Evolutionary conservation across 1,284 basidiomycete species (phyloP).

Genomic region (Ceratobasidium sp.): DNA sequence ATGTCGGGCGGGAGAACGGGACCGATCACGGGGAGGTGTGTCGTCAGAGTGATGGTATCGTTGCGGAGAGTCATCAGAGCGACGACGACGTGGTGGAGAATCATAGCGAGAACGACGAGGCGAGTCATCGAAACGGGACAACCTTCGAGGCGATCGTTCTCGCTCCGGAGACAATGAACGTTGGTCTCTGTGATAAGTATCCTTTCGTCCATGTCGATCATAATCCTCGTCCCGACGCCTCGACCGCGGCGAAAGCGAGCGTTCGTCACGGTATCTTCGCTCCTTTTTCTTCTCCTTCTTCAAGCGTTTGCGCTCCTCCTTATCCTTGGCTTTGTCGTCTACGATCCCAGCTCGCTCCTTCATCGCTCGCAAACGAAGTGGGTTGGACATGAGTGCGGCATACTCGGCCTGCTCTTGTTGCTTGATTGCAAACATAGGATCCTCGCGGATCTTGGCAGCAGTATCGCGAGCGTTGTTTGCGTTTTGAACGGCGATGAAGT

Average conservation of each 20-base stretch:
- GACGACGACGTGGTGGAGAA: constrained; percentile 22
- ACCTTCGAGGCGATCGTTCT: constrained; percentile 44
- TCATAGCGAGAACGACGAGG: constrained; percentile 37
- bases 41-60: constrained; percentile 42
- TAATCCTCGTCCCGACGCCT: constrained; percentile 46
- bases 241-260: constrained; percentile 40
- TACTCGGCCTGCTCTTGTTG: constrained; percentile 96
- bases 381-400: constrained; percentile 89
- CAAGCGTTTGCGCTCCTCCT: constrained; percentile 66
- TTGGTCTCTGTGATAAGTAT: constrained; percentile 7
- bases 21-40: constrained; percentile 47
- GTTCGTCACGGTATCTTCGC: constrained; percentile 43
- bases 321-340: constrained; percentile 68
- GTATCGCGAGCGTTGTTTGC: constrained; percentile 92
- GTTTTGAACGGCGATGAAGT: constrained; percentile 91
- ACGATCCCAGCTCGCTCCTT: constrained; percentile 80
- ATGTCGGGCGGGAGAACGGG: constrained; percentile 54
- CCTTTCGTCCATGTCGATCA: constrained; percentile 32
- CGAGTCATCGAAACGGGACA: constrained; percentile 27
- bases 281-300: constrained; percentile 67
- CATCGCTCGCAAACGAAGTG: constrained; percentile 85
- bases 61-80: constrained; percentile 31
- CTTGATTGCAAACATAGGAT: constrained; percentile 95
- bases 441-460: constrained; percentile 93
- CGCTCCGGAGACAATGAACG: constrained; percentile 26